Evolutionary conservation across 2,329 filamentous ascomycete species (phyloP), one percentile per base, ranked within the genome.

Genomic region (Aureobasidium sp.): DNA sequence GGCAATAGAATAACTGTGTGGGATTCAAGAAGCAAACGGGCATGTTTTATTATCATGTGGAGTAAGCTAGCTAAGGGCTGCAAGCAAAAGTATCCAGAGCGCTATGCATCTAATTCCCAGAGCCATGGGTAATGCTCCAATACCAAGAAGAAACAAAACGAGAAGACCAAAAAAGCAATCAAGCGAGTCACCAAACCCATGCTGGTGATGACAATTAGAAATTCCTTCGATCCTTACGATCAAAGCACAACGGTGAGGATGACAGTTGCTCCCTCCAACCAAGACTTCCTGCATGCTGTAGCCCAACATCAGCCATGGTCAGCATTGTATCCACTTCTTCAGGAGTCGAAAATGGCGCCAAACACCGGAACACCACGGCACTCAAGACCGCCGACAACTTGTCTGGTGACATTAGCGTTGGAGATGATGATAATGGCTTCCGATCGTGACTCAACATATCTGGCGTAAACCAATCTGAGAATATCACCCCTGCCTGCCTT

Each of bases 391-490:
- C 86, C 88, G 0, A 91, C 87, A 1, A 91, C 79, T 75, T 83
- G 84, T 68, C 80, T 80, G 20, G 87, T 90, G 37, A 90, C 80
- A 62, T 75, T 80, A 62, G 86, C 83, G 70, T 91, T 91, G 61
- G 85, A 85, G 68, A 91, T 87, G 64, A 90, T 81, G 69, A 90
- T 86, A 41, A 90, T 86, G 2, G 87, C 88, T 77, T 91, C 87
- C 1, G 81, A 80, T 0, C 74, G 66, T 29, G 76, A 76, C 36
- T 80, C 72, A 53, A 68, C 68, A 53, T 75, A 76, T 57, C 86
- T 75, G 9, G 77, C 73, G 67, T 82, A 85, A 42, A 80, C 78
- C 50, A 84, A 76, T 13, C 77, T 77, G 32, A 87, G 68, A 70
- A 89, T 80, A 70, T 90, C 82, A 2, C 85, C 80, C 7, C 87